Percentiles rank a stretch among this genome's conserved stretches.
These are phyloP conservation scores for Caryopteris hybrid DNA, from an alignment of 305 asterid genomes.

Conservation along the genomic window DNA sequence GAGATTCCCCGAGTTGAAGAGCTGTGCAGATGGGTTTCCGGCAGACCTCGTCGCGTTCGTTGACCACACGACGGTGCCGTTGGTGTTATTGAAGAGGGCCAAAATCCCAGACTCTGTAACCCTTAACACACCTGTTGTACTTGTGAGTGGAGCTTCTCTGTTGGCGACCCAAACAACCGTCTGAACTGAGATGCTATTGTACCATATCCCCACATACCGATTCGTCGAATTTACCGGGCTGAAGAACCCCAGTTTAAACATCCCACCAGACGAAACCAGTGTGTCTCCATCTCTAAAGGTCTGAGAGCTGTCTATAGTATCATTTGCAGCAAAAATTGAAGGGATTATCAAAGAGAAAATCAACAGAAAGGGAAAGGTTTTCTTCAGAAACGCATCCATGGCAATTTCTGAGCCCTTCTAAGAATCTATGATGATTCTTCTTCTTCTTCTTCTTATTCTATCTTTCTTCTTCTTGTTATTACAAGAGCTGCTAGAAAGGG, in stretches of 20 bases:
- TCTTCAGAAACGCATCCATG: too few species aligned
- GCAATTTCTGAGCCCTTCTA: too few species aligned
- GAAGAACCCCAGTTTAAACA: conserved; percentile 16
- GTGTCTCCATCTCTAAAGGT: background rate
- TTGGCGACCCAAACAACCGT: conserved; percentile 38
- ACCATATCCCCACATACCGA: conserved; percentile 32
- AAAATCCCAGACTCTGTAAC: conserved; percentile 22
- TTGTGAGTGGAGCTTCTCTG: conserved; percentile 5
- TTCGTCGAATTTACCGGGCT: background rate
- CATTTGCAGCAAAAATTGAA: background rate
- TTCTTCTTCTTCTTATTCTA: too few species aligned
- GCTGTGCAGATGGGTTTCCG: conserved; percentile 10
- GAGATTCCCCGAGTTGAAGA: conserved; percentile 34
- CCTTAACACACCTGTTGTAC: conserved; percentile 8
- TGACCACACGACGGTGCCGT: conserved; percentile 25
- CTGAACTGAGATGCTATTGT: background rate
- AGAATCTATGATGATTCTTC: too few species aligned
- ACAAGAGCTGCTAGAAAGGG: too few species aligned
- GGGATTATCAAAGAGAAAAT: too few species aligned
- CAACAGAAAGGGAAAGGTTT: too few species aligned
- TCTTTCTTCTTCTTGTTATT: too few species aligned
- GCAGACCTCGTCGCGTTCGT: conserved; percentile 5
- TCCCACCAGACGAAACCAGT: background rate
- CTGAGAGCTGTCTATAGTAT: background rate
- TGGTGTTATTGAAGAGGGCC: conserved; percentile 16